Percentiles rank a stretch among this genome's conserved stretches.
phyloP scores from a whole-genome alignment of 192 early-diverging fungal genomes.

The Lobosporangium transversale region DNA sequence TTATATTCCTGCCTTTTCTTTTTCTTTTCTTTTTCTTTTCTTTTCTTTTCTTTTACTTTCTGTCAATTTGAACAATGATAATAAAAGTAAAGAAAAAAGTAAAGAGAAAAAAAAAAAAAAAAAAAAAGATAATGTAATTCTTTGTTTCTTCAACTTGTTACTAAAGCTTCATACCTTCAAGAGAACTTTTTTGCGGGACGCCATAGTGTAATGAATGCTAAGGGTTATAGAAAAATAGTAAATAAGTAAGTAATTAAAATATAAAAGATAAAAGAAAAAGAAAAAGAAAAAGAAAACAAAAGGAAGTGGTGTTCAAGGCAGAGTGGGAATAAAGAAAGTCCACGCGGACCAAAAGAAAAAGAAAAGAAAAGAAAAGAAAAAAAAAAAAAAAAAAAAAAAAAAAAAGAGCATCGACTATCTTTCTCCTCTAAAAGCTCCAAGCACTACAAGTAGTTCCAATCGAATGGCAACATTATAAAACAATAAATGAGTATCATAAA shows the following conservation, averaged over 20 bases:
- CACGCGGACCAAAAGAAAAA: neutral
- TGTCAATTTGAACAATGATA: too few species aligned
- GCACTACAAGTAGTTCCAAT: too few species aligned
- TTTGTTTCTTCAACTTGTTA: too few species aligned
- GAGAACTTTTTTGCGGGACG: conserved; percentile 65
- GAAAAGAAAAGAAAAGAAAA: conserved; percentile 1
- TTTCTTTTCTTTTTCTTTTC: too few species aligned
- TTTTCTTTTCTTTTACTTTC: too few species aligned
- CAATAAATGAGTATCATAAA: too few species aligned
- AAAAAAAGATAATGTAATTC: neutral
- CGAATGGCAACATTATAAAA: too few species aligned
- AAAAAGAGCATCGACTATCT: neutral
- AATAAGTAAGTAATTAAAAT: neutral
- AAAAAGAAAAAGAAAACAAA: neutral
- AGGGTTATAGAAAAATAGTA: neutral
- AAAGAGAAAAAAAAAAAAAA: neutral
- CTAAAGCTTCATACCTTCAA: conserved; percentile 57
- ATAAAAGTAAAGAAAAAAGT: too few species aligned
- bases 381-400: conserved; percentile 1
- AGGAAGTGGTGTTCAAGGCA: neutral
- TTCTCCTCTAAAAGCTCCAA: too few species aligned
- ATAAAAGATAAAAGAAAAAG: neutral
- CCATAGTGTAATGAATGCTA: conserved; percentile 18
- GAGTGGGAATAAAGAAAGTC: neutral
- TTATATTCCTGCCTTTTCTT: too few species aligned